Conservation (phyloP, 495 filamentous ascomycete species). For the Bacidia gigantensis region DNA sequence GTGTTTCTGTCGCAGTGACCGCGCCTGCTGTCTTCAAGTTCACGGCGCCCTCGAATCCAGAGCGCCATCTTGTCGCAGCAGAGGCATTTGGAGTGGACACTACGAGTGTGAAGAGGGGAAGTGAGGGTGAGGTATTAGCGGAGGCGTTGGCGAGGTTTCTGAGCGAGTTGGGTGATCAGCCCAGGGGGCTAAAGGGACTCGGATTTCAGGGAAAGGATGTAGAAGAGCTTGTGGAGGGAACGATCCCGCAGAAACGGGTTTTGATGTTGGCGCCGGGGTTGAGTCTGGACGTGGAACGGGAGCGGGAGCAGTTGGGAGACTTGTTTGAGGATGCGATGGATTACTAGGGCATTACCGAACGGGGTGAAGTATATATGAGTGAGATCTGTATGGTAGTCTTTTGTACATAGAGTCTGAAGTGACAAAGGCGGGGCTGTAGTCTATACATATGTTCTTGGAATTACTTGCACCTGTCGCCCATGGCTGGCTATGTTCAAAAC, state of each 20-base stretch:
- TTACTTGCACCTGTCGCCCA: too few relatives aligned
- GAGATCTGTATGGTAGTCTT: background rate
- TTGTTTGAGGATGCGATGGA: conserved; percentile 55
- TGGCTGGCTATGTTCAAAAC: too few relatives aligned
- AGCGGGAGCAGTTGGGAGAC: conserved; percentile 49
- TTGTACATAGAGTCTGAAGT: too few relatives aligned
- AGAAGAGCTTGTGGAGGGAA: conserved; percentile 77
- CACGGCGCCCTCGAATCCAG: conserved; percentile 79
- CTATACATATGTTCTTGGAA: too few relatives aligned
- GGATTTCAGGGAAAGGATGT: conserved; percentile 67
- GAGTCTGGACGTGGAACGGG: conserved; percentile 43
- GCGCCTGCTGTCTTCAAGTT: conserved; percentile 91
- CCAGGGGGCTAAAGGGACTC: conserved; percentile 66
- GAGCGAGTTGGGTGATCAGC: conserved; percentile 74
- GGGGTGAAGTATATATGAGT: background rate
- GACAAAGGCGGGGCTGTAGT: too few relatives aligned
- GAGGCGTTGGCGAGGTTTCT: conserved; percentile 74
- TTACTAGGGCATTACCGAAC: conserved; percentile 26
- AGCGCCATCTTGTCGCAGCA: conserved; percentile 77
- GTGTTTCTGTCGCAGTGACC: conserved; percentile 87
- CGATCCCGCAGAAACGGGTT: conserved; percentile 79
- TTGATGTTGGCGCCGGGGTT: conserved; percentile 82
- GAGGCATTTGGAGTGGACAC: conserved; percentile 87
- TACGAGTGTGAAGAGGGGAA: conserved; percentile 68
- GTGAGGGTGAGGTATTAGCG: conserved; percentile 71